Base-by-base conservation (phyloP, 164 flowering plant species). In the Kalanchoe fedtschenkoi region DNA sequence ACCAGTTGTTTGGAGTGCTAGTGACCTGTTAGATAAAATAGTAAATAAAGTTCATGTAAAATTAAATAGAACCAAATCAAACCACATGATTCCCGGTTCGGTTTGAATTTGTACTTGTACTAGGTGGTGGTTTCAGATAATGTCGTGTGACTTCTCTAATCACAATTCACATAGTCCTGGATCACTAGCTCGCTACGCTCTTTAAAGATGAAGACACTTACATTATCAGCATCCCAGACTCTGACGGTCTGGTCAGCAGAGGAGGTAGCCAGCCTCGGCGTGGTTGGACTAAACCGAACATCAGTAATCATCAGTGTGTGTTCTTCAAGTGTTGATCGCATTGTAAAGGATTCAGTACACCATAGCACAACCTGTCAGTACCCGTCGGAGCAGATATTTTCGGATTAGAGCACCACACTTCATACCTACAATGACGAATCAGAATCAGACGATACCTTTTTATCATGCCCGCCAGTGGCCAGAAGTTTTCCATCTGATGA, bases 191-290 rank as follows among this genome's bases (percentile, higher is more conserved):
- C 6, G 34, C 5, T 32, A 33, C 10, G 41, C 38, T 6, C 21
- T 34, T 2, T 7, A 58, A 22, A 58, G 26, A 32, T 33, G 22
- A 2, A 6, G 34, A 7, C 41, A 78, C 91, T 78, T 47, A 86
- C 96, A 72, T 89, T 85, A 39, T 87, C 91, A 65, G 77, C 82
- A 72, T 85, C 87, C 96, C 96, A 89, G 38, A 89, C 83, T 76
- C 86, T 70, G 76, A 89, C 89, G 61, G 91, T 85, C 72, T 72
- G 75, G 72, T 89, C 96, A 66, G 77, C 81, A 37, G 96, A 89
- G 26, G 91, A 89, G 54, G 96, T 89, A 39, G 93, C 96, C 54
- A 89, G 74, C 24, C 86, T 75, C 21, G 86, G 72, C 73, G 76
- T 69, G 71, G 80, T 82, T 62, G 91, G 86, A 73, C 91, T 78